Conservation (phyloP, 805 yeast genomes). For the Blastobotrys mokoenaii region DNA sequence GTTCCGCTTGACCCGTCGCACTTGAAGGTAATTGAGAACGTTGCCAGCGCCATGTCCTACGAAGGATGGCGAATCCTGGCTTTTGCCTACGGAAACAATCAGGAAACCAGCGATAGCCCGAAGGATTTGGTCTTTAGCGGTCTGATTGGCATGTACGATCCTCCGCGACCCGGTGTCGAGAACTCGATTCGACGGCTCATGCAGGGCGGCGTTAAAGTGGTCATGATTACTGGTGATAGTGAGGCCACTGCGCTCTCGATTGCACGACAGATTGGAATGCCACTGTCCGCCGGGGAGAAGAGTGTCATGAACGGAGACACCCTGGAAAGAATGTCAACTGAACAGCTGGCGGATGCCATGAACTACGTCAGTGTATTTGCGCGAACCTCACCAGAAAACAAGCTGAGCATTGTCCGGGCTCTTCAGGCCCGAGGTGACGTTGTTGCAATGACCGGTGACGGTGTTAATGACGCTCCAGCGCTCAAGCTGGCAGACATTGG, state of each 20-base stretch:
- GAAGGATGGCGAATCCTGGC: slow-evolving; percentile 85
- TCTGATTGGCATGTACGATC: slow-evolving; percentile 92
- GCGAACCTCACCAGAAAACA: slow-evolving; percentile 92
- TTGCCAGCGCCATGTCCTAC: slow-evolving; percentile 59
- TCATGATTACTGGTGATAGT: slow-evolving; percentile 95
- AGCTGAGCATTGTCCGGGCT: slow-evolving; percentile 81
- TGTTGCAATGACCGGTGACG: slow-evolving; percentile 61
- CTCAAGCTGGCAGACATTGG: slow-evolving; percentile 56
- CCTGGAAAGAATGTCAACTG: slow-evolving; percentile 65
- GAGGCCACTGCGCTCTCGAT: slow-evolving; percentile 80
- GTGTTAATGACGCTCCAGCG: slow-evolving; percentile 60
- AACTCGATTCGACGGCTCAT: slow-evolving; percentile 65
- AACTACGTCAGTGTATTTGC: slow-evolving; percentile 84
- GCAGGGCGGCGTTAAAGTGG: slow-evolving; percentile 93
- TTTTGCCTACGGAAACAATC: slow-evolving; percentile 50
- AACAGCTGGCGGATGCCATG: slow-evolving; percentile 65
- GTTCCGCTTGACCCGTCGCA: slow-evolving; percentile 50
- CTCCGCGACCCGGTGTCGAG: slow-evolving; percentile 85
- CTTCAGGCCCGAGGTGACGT: slow-evolving; percentile 43
- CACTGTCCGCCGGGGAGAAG: slow-evolving; percentile 45
- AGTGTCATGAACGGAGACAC: slow-evolving; percentile 82
- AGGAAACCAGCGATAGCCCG: slow-evolving; percentile 26
- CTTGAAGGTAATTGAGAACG: slow-evolving; percentile 36
- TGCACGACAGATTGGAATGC: slow-evolving; percentile 87
- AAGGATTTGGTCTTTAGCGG: slow-evolving; percentile 70